These are phyloP conservation scores for Phytophthora pinifolia DNA, from an alignment of 352 stramenopile species.

Conservation along the genomic window DNA sequence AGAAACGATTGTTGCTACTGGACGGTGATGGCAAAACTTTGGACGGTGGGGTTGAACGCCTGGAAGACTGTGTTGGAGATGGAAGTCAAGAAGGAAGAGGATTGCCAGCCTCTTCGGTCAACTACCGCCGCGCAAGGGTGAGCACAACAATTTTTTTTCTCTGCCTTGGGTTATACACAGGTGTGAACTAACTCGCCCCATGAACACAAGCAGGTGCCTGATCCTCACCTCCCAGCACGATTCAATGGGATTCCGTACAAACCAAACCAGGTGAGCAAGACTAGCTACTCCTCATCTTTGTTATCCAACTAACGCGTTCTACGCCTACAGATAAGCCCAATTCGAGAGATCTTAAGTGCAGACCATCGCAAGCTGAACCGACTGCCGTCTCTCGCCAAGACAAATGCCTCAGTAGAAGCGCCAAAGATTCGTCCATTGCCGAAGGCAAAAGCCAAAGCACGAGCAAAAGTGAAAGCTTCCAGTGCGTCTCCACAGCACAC, in stretches of 20 bases:
- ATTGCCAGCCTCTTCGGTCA: slow-evolving; percentile 9
- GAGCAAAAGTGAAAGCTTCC: slow-evolving; percentile 8
- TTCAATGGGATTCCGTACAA: slow-evolving; percentile 69
- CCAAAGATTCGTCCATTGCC: slow-evolving; percentile 14
- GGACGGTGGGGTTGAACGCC: neutral
- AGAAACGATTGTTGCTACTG: neutral
- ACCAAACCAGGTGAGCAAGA: slow-evolving; percentile 41
- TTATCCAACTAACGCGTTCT: neutral
- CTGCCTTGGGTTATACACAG: neutral
- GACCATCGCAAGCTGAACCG: slow-evolving; percentile 51
- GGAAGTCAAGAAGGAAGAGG: slow-evolving; percentile 1
- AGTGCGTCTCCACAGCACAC: neutral
- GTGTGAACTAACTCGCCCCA: neutral
- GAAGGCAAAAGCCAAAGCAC: slow-evolving; percentile 23
- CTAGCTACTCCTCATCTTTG: neutral
- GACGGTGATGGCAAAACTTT: neutral
- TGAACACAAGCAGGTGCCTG: slow-evolving; percentile 29
- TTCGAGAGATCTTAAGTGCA: slow-evolving; percentile 50
- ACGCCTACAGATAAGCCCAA: slow-evolving; percentile 39
- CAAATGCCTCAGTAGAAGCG: slow-evolving; percentile 7
- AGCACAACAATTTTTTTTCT: neutral
- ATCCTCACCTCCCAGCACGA: slow-evolving; percentile 56
- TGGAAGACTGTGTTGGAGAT: neutral
- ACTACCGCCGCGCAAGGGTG: slow-evolving; percentile 24
- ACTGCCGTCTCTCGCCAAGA: slow-evolving; percentile 41